Evolutionary conservation across 257 asterid species (phyloP), one percentile per base, ranked within the genome.

Genomic region (Scutellaria barbata): DNA sequence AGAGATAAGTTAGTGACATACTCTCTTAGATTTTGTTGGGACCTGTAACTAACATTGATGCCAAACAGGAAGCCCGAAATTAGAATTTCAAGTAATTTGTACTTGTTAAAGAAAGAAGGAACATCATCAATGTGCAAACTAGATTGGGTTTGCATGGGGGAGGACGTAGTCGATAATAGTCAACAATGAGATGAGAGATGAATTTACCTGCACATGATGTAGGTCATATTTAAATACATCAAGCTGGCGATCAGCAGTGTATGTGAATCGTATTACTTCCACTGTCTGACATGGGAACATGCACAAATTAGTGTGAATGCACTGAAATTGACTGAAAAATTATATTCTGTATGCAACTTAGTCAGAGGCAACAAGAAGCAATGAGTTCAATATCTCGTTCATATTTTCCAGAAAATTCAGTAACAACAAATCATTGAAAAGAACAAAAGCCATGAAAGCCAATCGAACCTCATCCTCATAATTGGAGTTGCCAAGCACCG

Each of bases 401-500:
- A 20, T 48, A 59, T 59, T 56, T 76, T 11, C 42, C 40, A 43
- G 48, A 46, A 48, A 7, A 13, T 45, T n/a, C 47, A 58, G 48
- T 41, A 30, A 50, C 20, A 25, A 46, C n/a, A 40, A 58, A 35
- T 37, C 35, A 10, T n/a, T 25, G 53, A 5, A 40, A 42, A 51
- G 43, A 37, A 54, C 13, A 40, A 64, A 33, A 22, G 54, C 58
- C 9, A 73, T 30, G 51, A 25, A 58, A 60, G n/a, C 54, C 50
- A 25, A 76, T 47, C 41, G 71, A 72, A 82, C 85, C 85, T 82
- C 89, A 59, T 85, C 81, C 30, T 64, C 79, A 58, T 66, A 61
- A 63, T 61, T 59, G 40, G 82, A 80, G 68, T 56, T 68, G 37
- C 85, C 87, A 76, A 85, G 79, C 57, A 46, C 20, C 43, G 53